Evolutionary conservation across 148 eudicot genomes (phyloP).

Genomic region (Silene conica): DNA sequence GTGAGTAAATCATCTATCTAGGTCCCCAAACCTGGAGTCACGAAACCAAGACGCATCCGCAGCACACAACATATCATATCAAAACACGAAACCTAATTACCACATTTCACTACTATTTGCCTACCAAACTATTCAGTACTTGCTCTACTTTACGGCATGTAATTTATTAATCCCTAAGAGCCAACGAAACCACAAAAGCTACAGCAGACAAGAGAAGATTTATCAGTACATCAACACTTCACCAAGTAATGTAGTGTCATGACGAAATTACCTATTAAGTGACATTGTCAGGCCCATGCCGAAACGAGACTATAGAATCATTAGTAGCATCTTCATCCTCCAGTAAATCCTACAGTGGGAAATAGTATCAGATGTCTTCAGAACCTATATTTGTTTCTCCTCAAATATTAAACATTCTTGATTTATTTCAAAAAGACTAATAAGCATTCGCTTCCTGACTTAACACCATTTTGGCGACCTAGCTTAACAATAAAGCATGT

Average conservation of each 20-base stretch:
- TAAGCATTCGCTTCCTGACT: not conserved
- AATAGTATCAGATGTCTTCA: not conserved
- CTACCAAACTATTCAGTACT: not conserved
- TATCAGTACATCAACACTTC: not conserved
- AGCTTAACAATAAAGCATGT: not conserved
- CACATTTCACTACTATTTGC: not conserved
- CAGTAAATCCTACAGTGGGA: constrained; percentile 25
- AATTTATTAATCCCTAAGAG: not conserved
- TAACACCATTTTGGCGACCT: not conserved
- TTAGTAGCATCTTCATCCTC: constrained; percentile 26
- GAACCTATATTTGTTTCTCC: not conserved
- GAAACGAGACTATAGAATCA: constrained; percentile 23
- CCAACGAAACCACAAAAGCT: not conserved
- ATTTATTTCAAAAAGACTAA: not conserved
- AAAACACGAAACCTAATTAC: not conserved
- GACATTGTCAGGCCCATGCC: constrained; percentile 19
- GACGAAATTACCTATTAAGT: constrained; percentile 26
- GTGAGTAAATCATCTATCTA: not conserved
- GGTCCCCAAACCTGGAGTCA: not conserved
- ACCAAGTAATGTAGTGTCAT: not conserved
- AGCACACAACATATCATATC: not conserved
- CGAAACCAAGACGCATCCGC: not conserved
- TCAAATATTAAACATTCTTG: not conserved
- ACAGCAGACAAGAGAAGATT: no score
- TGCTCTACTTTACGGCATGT: no score